Evolutionary conservation across 257 asterid species (phyloP).

Genomic region (Jacaranda copaia): DNA sequence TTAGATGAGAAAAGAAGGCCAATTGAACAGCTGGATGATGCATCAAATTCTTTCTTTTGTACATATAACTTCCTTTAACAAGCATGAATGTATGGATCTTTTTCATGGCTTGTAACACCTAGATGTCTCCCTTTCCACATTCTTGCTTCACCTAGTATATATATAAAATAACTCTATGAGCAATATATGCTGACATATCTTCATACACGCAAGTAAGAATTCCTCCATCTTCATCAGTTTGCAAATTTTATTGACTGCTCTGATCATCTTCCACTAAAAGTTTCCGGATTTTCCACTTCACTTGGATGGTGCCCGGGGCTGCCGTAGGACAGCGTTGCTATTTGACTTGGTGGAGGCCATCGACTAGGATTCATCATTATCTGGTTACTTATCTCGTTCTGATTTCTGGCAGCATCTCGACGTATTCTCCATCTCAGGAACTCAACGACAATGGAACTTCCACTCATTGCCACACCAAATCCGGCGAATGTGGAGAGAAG

Average conservation of each 20-base stretch:
- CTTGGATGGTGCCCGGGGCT: constrained; percentile 43
- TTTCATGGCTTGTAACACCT: constrained; percentile 2
- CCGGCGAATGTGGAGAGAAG: constrained; percentile 87
- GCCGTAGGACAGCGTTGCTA: constrained; percentile 36
- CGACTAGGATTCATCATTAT: constrained; percentile 44
- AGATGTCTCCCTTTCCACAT: background rate
- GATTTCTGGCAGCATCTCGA: constrained; percentile 41
- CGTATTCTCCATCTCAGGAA: constrained; percentile 71
- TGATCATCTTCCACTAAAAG: constrained; percentile 52
- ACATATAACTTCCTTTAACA: background rate
- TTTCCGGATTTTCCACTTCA: constrained; percentile 64
- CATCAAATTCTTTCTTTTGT: background rate
- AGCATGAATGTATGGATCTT: background rate
- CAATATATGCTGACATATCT: background rate
- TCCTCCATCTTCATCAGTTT: background rate
- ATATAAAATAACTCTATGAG: constrained; percentile 12
- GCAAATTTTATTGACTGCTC: background rate
- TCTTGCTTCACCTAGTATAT: background rate
- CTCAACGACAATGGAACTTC: constrained; percentile 77
- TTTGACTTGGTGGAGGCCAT: constrained; percentile 48
- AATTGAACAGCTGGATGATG: too few relatives aligned
- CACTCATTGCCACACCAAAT: constrained; percentile 84
- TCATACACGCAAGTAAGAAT: constrained; percentile 8
- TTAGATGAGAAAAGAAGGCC: too few relatives aligned
- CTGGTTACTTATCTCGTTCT: constrained; percentile 42